phyloP scores from a whole-genome alignment of 495 filamentous ascomycete genomes.

The Aspergillus nidulans region DNA sequence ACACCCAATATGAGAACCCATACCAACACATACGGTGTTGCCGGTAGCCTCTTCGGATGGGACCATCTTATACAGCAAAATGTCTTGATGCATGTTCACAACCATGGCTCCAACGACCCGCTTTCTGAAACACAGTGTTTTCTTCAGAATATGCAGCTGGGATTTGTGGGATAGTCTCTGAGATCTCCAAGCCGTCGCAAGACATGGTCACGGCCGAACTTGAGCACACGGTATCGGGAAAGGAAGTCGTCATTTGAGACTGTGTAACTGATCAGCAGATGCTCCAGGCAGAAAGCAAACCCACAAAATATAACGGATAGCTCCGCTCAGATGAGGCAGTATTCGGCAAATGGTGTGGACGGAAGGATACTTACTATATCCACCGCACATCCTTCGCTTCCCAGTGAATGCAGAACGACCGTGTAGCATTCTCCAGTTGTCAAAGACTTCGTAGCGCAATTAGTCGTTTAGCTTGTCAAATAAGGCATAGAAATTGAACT shows the following conservation, averaged over 20 bases:
- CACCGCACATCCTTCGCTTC: constrained; percentile 82
- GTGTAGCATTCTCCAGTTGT: constrained; percentile 94
- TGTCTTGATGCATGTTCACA: neutral
- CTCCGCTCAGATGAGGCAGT: too few species aligned
- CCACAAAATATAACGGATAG: neutral
- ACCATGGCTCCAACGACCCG: neutral
- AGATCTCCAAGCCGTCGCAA: constrained; percentile 40
- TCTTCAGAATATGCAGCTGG: neutral
- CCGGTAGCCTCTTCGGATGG: neutral
- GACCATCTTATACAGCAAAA: neutral
- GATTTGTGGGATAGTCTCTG: constrained; percentile 13
- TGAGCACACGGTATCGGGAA: constrained; percentile 69
- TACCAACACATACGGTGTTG: neutral
- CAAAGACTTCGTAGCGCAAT: constrained; percentile 61
- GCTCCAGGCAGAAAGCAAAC: neutral
- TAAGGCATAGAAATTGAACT: constrained; percentile 21
- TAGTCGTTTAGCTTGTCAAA: neutral
- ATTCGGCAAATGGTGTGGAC: neutral
- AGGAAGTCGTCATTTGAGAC: constrained; percentile 85
- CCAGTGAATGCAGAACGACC: constrained; percentile 77
- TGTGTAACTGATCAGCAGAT: constrained; percentile 28
- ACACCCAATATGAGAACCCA: neutral
- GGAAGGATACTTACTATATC: constrained; percentile 61
- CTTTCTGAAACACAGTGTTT: neutral
- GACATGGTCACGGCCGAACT: constrained; percentile 54